Percentiles rank a stretch among this genome's conserved stretches.
Evolutionary conservation across 2,329 filamentous ascomycete genomes (phyloP).

Genomic region (Mycosphaerella arachidis): DNA sequence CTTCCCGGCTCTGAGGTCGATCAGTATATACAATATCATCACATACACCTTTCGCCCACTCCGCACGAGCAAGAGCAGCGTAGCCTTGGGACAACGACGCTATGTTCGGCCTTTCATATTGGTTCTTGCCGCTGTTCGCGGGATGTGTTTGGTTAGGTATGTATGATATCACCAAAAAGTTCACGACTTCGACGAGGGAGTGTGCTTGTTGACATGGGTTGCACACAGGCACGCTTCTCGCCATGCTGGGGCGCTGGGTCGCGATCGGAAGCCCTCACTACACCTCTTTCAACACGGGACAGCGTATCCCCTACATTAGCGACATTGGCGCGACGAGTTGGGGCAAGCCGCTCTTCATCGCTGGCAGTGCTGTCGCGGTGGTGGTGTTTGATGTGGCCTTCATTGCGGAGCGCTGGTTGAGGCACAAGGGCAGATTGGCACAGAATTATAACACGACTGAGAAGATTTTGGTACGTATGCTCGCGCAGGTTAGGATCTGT

Average conservation of each 20-base stretch:
- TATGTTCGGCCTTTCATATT: conserved; percentile 45
- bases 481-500: conserved; percentile 20
- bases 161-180: conserved; percentile 17
- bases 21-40: neutral
- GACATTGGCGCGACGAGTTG: conserved; percentile 54
- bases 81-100: neutral
- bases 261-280: conserved; percentile 54
- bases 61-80: neutral
- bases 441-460: conserved; percentile 64
- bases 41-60: neutral
- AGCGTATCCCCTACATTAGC: conserved; percentile 55
- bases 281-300: conserved; percentile 53
- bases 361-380: conserved; percentile 65
- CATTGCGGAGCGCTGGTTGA: conserved; percentile 74
- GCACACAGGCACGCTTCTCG: conserved; percentile 57
- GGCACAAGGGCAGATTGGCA: conserved; percentile 73
- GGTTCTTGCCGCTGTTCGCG: conserved; percentile 66
- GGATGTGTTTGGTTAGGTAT: conserved; percentile 55
- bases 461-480: conserved; percentile 51
- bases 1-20: neutral
- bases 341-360: conserved; percentile 74
- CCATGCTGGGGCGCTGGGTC: conserved; percentile 65
- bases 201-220: neutral
- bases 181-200: neutral
- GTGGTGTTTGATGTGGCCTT: conserved; percentile 79